phyloP scores from a whole-genome alignment of 768 basidiomycete species.

The Russula sp. region DNA sequence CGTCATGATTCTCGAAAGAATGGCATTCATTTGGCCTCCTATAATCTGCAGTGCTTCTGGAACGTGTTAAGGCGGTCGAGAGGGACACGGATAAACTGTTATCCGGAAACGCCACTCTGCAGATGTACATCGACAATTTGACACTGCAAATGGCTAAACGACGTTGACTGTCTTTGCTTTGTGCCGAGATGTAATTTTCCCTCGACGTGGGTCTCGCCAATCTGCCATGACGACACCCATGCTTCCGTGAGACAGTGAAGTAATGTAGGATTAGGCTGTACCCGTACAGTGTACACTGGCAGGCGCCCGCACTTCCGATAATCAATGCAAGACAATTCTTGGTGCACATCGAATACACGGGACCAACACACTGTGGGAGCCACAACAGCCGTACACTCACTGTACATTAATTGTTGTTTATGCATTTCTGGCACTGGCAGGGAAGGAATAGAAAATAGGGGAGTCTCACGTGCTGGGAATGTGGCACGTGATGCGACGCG shows the following conservation, averaged over 20 bases:
- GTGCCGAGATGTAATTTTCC: neutral
- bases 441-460: no score
- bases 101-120: conserved; percentile 77
- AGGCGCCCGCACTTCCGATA: neutral
- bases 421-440: neutral
- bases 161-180: conserved; percentile 42
- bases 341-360: neutral
- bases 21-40: neutral
- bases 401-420: neutral
- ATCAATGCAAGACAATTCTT: neutral
- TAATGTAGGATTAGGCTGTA: neutral
- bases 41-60: conserved; percentile 53
- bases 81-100: conserved; percentile 76
- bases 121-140: conserved; percentile 88
- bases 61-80: conserved; percentile 66
- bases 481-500: conserved; percentile 21
- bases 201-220: neutral
- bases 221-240: neutral
- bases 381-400: neutral
- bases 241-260: neutral
- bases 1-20: neutral
- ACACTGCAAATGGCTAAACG: conserved; percentile 84
- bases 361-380: no score
- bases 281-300: neutral
- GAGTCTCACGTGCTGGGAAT: neutral